A percentile compares a stretch with the other conserved stretches of the same genome.
Conservation (phyloP, 305 asterid species). For the Galium porrigens region DNA sequence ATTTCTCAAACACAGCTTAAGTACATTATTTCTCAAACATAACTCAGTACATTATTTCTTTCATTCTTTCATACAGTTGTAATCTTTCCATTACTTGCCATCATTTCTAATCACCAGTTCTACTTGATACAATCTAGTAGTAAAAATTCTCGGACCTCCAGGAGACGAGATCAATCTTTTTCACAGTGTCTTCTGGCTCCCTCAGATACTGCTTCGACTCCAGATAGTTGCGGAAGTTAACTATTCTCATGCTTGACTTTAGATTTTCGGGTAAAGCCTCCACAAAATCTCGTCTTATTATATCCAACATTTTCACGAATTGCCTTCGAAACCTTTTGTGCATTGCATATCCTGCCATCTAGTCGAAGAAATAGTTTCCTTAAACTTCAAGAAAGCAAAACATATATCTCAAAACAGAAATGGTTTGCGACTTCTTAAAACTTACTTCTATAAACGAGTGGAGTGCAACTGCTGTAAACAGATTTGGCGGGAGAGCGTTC, state of each 20-base stretch:
- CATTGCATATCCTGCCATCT: conserved; percentile 68
- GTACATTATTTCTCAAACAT: neutral
- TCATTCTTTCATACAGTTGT: neutral
- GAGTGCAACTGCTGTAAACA: conserved; percentile 56
- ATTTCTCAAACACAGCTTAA: too few relatives aligned
- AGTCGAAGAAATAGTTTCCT: conserved; percentile 14
- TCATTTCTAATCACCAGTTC: neutral
- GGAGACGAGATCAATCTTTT: conserved; percentile 32
- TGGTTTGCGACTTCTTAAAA: conserved; percentile 7
- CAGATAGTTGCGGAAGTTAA: conserved; percentile 32
- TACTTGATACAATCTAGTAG: too few relatives aligned
- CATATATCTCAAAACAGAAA: neutral
- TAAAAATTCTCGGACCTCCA: conserved; percentile 8
- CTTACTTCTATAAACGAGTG: conserved; percentile 69
- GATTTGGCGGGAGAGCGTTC: conserved; percentile 65
- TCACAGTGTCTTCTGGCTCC: conserved; percentile 49
- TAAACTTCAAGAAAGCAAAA: neutral
- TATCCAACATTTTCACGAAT: conserved; percentile 41
- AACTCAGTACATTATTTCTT: neutral
- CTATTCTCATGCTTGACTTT: conserved; percentile 29
- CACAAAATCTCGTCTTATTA: conserved; percentile 36
- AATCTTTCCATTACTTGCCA: neutral
- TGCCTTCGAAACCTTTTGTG: conserved; percentile 39
- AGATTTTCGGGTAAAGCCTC: conserved; percentile 33
- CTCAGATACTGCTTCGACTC: conserved; percentile 41